Evolutionary conservation across 495 filamentous ascomycete genomes (phyloP).

Genomic region (Immersiella caudata): DNA sequence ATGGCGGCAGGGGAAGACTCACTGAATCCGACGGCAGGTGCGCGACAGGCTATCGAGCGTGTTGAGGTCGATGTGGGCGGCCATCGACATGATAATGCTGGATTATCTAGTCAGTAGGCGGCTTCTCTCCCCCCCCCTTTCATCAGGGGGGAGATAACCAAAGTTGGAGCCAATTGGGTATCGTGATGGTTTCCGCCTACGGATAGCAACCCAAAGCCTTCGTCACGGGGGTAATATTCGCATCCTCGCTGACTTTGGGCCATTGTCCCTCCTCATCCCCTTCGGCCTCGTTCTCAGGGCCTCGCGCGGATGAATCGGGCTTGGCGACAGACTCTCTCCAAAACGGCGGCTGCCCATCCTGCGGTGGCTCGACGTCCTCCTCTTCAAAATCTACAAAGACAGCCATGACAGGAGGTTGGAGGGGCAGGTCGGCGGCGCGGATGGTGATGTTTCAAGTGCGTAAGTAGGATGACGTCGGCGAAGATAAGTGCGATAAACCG

Average conservation of each 20-base stretch:
- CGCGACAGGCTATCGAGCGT: conserved; percentile 77
- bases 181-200: conserved; percentile 56
- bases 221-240: conserved; percentile 71
- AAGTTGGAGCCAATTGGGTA: conserved; percentile 31
- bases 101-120: conserved; percentile 10
- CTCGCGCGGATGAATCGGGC: neutral
- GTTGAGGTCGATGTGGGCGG: conserved; percentile 77
- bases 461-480: conserved; percentile 2
- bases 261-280: conserved; percentile 28
- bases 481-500: neutral
- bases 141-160: conserved; percentile 1
- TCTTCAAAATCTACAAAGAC: conserved; percentile 67
- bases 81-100: conserved; percentile 77
- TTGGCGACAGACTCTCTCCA: conserved; percentile 13
- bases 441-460: neutral
- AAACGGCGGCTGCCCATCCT: conserved; percentile 30
- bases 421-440: neutral
- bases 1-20: too few relatives aligned
- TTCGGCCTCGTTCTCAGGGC: conserved; percentile 13
- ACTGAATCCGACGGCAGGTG: conserved; percentile 80
- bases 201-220: conserved; percentile 87
- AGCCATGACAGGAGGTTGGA: conserved; percentile 52
- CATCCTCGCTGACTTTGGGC: conserved; percentile 53
- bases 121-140: conserved; percentile 10
- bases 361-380: conserved; percentile 52